Evolutionary conservation across 352 stramenopile species (phyloP).

Genomic region (Phytophthora meadii): DNA sequence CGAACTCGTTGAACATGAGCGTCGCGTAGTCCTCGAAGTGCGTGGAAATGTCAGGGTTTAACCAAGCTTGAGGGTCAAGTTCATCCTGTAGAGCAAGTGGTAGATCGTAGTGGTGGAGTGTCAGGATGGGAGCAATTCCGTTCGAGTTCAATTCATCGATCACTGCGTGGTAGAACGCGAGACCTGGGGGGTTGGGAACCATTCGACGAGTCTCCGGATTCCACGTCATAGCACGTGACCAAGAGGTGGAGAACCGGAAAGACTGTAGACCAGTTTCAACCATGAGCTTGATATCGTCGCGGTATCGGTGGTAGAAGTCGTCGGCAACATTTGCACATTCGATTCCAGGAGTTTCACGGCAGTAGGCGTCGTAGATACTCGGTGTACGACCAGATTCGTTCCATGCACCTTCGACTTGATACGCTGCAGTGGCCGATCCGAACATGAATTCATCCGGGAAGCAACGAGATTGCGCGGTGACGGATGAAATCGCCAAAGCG

Average conservation of each 20-base stretch:
- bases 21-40: slow-evolving; percentile 87
- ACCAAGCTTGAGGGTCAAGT: slow-evolving; percentile 55
- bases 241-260: slow-evolving; percentile 94
- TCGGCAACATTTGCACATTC: slow-evolving; percentile 90
- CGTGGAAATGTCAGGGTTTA: slow-evolving; percentile 58
- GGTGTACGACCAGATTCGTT: slow-evolving; percentile 73
- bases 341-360: slow-evolving; percentile 56
- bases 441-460: slow-evolving; percentile 75
- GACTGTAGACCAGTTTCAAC: slow-evolving; percentile 89
- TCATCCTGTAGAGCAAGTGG: slow-evolving; percentile 83
- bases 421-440: slow-evolving; percentile 84
- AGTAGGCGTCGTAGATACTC: slow-evolving; percentile 94
- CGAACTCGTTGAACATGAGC: slow-evolving; percentile 92
- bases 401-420: slow-evolving; percentile 92
- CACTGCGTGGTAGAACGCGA: slow-evolving; percentile 92
- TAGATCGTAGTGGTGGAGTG: slow-evolving; percentile 95
- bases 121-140: slow-evolving; percentile 90
- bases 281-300: slow-evolving; percentile 93
- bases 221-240: slow-evolving; percentile 88
- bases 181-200: slow-evolving; percentile 81
- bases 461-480: slow-evolving; percentile 25
- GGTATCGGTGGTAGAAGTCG: slow-evolving; percentile 93
- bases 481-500: slow-evolving; percentile 7
- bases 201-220: slow-evolving; percentile 53
- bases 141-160: slow-evolving; percentile 82